A percentile compares a stretch with the other conserved stretches of the same genome.
Evolutionary conservation across 2,329 filamentous ascomycete species (phyloP).

Genomic region (Phyllosticta ampelicida): DNA sequence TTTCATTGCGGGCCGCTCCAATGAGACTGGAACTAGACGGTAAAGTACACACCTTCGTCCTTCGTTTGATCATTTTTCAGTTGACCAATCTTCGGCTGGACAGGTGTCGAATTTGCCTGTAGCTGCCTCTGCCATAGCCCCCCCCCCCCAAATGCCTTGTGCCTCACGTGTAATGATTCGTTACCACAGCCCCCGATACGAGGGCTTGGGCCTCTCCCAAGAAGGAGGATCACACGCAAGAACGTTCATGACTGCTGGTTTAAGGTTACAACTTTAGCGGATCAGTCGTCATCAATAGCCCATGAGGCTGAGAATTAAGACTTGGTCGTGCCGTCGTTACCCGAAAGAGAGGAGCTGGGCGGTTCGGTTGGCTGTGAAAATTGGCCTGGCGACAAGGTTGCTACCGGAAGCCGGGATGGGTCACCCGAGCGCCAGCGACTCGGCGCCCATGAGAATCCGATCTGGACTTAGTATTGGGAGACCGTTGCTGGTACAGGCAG

Average conservation of each 20-base stretch:
- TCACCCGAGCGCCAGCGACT: background rate
- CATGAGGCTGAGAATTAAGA: background rate
- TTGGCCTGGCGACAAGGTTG: background rate
- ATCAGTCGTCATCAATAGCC: background rate
- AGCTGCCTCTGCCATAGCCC: background rate
- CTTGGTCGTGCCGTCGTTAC: background rate
- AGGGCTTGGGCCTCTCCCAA: background rate
- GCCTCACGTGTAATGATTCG: no score
- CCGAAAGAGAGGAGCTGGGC: background rate
- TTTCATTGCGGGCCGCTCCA: background rate
- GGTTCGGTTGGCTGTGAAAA: background rate
- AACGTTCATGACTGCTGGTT: background rate
- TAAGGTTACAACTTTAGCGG: background rate
- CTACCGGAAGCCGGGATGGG: background rate
- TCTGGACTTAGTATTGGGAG: background rate
- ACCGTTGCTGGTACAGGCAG: background rate
- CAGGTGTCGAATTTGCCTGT: background rate
- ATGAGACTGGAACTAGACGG: background rate
- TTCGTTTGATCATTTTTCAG: background rate
- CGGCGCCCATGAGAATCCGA: background rate
- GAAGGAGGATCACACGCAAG: background rate
- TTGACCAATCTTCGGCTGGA: background rate
- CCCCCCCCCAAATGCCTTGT: no score
- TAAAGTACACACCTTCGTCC: background rate
- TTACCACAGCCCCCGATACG: background rate